Evolutionary conservation across 345 rosid genomes (phyloP), one percentile per base, ranked within the genome.

Genomic region (Dimocarpus longan): DNA sequence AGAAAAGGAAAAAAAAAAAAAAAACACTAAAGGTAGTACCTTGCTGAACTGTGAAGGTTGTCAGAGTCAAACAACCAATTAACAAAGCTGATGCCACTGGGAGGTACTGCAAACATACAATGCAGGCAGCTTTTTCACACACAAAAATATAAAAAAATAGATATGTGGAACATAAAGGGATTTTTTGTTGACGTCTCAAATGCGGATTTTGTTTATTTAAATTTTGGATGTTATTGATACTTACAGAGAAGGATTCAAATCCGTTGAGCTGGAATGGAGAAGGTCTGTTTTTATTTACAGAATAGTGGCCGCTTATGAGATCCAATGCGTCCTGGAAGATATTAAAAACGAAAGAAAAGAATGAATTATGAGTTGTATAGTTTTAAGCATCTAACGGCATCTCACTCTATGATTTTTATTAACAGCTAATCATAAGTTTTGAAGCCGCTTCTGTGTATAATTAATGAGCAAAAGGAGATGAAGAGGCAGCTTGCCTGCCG

Each of bases 31-130:
- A 46, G 52, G 11, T 15, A 19, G 46, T 87, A 96, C 99, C 99
- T 89, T 92, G 97, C 46, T 94, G 97, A 76, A 92, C 44, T n/a
- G 97, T 85, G 84, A 96, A 78, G 50, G 98, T 84, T 74, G 98
- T 93, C 68, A 88, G 66, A 43, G 99, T 93, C 81, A 96, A 88
- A 60, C 98, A 95, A 83, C 98, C 99, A 15, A 93, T 87, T 5
- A 96, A 59, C 88, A 93, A 80, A 64, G 97, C 96, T 42, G 99
- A 96, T 74, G 99, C 99, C 62, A 92, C 88, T 0, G 99, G 99
- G 68, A 93, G 91, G 87, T 93, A 96, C 99, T 96, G 96, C 84
- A 80, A 59, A 59, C 22, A n/a, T 66, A 74, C 70, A 56, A 66
- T 21, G 22, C 0, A 8, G 65, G 65, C 10, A 60, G 65, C 21